Evolutionary conservation across 495 filamentous ascomycete genomes (phyloP), one percentile per base, ranked within the genome.

Genomic region (Daldinia decipiens): DNA sequence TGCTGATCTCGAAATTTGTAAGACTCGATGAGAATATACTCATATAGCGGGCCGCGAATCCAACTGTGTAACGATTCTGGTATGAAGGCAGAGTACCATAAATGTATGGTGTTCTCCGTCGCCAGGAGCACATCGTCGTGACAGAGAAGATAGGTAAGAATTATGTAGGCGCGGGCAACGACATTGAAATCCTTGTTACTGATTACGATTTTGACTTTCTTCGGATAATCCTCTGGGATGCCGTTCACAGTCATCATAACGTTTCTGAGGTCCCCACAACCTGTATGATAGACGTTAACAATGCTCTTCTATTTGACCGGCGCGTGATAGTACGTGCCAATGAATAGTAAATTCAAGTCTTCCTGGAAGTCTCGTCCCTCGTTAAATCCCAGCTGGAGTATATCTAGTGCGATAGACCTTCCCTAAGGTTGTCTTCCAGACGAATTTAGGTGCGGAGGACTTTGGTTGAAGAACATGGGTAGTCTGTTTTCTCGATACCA

Each of bases 401-500:
- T 47, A 11, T 47, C 43, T 2, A 47, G n/a, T 9, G 43, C 43
- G 1, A 21, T 9, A 47, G 43, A 47, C 43, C 43, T 12, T 47
- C 43, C 43, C 43, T 47, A 47, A 47, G 17, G 43, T 47, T 47
- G 43, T 47, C 17, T 47, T 17, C 43, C 19, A 47, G 19, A 19
- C 19, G 43, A 47, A 24, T 47, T 47, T 12, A 47, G 1, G 43
- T 47, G 17, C 9, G 3, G 8, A 12, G 43, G 43, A 47, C 24
- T 26, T 47, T 47, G 43, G 8, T 12, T 12, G 43, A 47, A 47
- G 43, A 21, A 47, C 12, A 0, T 24, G 17, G 43, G 43, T 5
- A 21, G 8, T 24, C 43, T 47, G 1, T 21, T 11, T 24, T 47
- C 43, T 9, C 0, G 7, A 21, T 21, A 47, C 43, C 43, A 47